Evolutionary conservation across 768 basidiomycete species (phyloP).

Genomic region (Suillus brevipes): DNA sequence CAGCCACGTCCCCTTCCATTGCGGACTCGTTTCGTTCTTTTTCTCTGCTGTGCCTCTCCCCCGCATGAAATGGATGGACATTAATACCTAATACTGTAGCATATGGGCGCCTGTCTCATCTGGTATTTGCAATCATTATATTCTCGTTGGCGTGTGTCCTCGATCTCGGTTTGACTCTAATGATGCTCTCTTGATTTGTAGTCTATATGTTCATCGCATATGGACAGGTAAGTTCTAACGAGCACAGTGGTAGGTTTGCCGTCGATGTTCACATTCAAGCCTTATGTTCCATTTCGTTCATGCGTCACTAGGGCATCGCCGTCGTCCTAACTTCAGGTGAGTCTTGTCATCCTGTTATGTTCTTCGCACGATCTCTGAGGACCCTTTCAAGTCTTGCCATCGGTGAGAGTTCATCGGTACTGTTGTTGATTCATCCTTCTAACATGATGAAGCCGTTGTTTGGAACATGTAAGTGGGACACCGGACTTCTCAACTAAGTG

Average conservation of each 20-base stretch:
- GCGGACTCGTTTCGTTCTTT: no score
- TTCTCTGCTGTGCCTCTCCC: no score
- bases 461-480: slow-evolving; percentile 1
- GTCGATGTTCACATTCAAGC: background rate
- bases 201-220: slow-evolving; percentile 3
- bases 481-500: background rate
- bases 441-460: background rate
- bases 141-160: no score
- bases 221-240: background rate
- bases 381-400: background rate
- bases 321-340: background rate
- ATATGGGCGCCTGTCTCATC: no score
- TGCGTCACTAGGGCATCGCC: background rate
- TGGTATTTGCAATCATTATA: no score
- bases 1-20: no score
- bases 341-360: background rate
- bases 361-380: background rate
- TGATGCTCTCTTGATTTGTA: background rate
- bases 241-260: background rate
- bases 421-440: background rate
- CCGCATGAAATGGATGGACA: no score
- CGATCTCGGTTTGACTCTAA: no score
- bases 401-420: background rate
- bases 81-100: no score
- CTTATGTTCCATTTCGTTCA: background rate